Evolutionary conservation across 2,329 filamentous ascomycete genomes (phyloP).

Genomic region (Remersonia thermophila): DNA sequence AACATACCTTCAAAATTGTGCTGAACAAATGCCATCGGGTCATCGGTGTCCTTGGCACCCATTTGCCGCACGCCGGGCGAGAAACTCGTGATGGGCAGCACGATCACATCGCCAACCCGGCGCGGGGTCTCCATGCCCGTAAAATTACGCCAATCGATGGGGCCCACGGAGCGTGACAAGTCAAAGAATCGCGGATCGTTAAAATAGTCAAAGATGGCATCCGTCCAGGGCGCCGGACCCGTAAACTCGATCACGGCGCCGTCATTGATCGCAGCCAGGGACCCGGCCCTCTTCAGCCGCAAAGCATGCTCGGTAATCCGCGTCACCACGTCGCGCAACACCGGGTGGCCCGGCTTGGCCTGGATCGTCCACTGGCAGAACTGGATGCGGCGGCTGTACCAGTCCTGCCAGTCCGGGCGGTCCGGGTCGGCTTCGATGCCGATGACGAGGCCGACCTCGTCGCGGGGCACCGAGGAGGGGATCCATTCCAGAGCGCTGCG

Average conservation of each 20-base stretch:
- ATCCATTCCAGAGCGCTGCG: constrained; percentile 81
- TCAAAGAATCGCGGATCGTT: constrained; percentile 86
- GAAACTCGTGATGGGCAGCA: constrained; percentile 93
- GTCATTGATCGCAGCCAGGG: constrained; percentile 46
- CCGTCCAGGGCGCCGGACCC: constrained; percentile 89
- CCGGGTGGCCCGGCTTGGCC: constrained; percentile 83
- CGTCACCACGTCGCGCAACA: constrained; percentile 75
- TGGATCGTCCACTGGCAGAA: constrained; percentile 99
- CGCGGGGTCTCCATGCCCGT: constrained; percentile 73
- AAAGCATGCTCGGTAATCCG: constrained; percentile 77
- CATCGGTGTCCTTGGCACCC: constrained; percentile 75
- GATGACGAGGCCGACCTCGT: constrained; percentile 72
- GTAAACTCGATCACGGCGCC: constrained; percentile 87
- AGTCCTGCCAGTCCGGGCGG: constrained; percentile 79
- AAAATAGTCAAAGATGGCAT: constrained; percentile 82
- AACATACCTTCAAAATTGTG: constrained; percentile 83
- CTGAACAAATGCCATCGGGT: constrained; percentile 95
- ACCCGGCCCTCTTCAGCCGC: constrained; percentile 54
- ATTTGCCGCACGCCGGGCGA: constrained; percentile 90
- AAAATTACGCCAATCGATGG: constrained; percentile 79
- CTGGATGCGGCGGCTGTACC: constrained; percentile 93
- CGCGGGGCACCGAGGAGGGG: constrained; percentile 61
- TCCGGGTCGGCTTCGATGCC: constrained; percentile 96
- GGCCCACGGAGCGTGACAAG: constrained; percentile 54
- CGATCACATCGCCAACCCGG: constrained; percentile 84